phyloP scores from a whole-genome alignment of 805 yeast species.

The Wickerhamiella kurtzmanii region DNA sequence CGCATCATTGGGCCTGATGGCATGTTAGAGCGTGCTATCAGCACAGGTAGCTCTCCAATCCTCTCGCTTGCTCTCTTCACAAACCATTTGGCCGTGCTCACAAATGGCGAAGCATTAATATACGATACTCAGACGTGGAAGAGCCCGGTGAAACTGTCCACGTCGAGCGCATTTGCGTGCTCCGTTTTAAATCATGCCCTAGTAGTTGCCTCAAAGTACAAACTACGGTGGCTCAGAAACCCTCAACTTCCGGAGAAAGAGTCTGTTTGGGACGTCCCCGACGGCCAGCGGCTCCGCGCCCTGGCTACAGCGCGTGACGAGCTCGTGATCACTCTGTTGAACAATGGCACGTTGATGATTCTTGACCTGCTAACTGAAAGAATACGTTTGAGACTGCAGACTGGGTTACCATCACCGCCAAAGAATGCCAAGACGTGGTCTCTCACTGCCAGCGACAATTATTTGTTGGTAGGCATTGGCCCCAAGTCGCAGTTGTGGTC shows the following conservation, averaged over 20 bases:
- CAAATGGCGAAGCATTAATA: conserved; percentile 8
- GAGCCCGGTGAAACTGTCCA: not conserved
- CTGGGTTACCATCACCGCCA: not conserved
- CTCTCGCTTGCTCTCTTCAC: conserved; percentile 3
- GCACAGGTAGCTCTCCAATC: conserved; percentile 3
- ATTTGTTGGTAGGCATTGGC: not conserved
- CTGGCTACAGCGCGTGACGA: conserved; percentile 3
- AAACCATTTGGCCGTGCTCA: conserved; percentile 9
- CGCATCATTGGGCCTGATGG: conserved; percentile 6
- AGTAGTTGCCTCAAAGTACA: conserved; percentile 14
- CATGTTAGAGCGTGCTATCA: conserved; percentile 12
- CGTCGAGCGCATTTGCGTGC: not conserved
- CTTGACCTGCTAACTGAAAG: not conserved
- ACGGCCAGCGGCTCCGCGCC: conserved; percentile 5
- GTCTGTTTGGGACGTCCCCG: conserved; percentile 1
- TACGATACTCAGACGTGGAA: conserved; percentile 13
- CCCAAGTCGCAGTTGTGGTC: not conserved
- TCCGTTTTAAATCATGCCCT: not conserved
- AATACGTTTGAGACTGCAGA: not conserved
- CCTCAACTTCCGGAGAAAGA: not conserved
- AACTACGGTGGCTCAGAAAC: conserved; percentile 6
- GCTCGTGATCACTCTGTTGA: conserved; percentile 2
- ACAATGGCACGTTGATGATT: not conserved
- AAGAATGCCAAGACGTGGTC: not conserved
- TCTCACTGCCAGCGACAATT: not conserved